phyloP scores from a whole-genome alignment of 2,329 filamentous ascomycete genomes.

The Zymoseptoria crescenta region DNA sequence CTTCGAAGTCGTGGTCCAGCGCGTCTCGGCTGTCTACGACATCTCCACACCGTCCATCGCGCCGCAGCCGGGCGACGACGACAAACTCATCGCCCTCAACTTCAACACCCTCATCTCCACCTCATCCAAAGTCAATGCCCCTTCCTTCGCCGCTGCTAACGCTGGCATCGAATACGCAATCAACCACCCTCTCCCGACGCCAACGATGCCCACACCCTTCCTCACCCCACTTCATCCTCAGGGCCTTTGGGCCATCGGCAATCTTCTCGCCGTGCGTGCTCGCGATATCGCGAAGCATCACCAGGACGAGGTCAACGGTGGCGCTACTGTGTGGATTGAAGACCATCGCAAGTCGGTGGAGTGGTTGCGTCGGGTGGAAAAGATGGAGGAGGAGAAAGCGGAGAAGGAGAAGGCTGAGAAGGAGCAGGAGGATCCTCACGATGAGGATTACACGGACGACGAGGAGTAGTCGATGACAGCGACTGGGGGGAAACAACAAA shows the following conservation, averaged over 20 bases:
- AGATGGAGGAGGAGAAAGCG: neutral
- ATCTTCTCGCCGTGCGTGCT: neutral
- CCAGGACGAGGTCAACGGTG: neutral
- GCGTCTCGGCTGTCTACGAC: neutral
- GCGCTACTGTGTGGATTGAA: neutral
- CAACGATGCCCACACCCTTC: neutral
- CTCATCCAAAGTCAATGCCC: neutral
- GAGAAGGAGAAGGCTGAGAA: neutral
- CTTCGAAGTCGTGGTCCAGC: neutral
- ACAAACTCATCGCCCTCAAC: neutral
- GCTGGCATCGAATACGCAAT: neutral
- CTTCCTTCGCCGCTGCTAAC: neutral
- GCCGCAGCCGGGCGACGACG: neutral
- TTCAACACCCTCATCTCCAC: neutral
- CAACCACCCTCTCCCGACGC: neutral
- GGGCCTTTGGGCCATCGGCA: neutral
- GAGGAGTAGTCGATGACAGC: neutral
- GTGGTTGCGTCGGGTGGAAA: neutral
- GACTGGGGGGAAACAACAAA: too few species aligned
- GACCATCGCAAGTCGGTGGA: neutral
- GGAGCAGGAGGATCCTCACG: neutral
- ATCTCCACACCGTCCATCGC: neutral
- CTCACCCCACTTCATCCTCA: neutral
- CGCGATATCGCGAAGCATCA: neutral
- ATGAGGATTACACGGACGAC: neutral